Conservation (phyloP, 805 yeast species). For the Saccharomycopsis javanensis region DNA sequence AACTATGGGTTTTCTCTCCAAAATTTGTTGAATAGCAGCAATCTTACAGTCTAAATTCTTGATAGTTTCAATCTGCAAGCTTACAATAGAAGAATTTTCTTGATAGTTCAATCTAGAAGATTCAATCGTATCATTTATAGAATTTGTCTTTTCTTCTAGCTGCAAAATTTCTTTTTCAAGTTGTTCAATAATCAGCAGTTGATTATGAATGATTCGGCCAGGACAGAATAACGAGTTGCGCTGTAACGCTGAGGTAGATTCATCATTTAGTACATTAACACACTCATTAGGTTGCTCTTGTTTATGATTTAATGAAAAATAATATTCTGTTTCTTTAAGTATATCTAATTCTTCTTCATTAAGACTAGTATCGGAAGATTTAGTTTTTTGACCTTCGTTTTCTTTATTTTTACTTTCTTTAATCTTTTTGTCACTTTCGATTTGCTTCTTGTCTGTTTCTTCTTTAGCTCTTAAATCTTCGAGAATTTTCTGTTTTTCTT, state of each 20-base stretch:
- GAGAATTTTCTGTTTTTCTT: background rate
- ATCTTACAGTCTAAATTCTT: conserved; percentile 7
- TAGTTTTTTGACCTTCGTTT: background rate
- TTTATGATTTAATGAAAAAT: background rate
- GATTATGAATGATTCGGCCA: background rate
- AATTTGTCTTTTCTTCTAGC: conserved; percentile 33
- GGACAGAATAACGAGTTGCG: background rate
- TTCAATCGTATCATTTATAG: conserved; percentile 24
- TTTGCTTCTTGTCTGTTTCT: background rate
- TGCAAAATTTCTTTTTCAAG: conserved; percentile 38
- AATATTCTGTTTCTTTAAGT: background rate
- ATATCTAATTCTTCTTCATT: background rate
- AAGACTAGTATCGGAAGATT: background rate
- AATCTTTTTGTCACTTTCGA: background rate
- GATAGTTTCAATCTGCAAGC: conserved; percentile 9
- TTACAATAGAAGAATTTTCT: conserved; percentile 25
- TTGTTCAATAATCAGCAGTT: conserved; percentile 25
- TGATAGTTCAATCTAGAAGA: conserved; percentile 36
- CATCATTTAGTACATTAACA: background rate
- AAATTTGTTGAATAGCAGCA: conserved; percentile 6
- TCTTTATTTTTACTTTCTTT: background rate
- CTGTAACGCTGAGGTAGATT: background rate
- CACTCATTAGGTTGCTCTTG: background rate
- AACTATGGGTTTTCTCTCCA: conserved; percentile 2
- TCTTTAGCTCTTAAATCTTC: background rate